Evolutionary conservation across 805 yeast genomes (phyloP).

Genomic region (Komagataella phaffii): DNA sequence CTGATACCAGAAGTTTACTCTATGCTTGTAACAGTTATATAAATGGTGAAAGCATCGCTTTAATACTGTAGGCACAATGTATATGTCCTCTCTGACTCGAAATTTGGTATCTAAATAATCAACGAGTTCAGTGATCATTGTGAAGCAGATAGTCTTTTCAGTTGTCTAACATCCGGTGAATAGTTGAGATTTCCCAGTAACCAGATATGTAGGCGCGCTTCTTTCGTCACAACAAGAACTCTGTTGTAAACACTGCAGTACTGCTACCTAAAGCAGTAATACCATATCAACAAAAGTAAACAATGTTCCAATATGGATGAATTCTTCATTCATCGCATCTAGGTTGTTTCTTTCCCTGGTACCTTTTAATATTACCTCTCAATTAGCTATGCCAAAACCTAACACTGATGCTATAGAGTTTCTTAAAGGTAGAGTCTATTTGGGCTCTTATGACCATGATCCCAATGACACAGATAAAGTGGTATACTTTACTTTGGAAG

Average conservation of each 20-base stretch:
- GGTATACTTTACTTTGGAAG: slow-evolving; percentile 87
- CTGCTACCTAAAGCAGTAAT: background rate
- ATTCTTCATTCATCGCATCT: background rate
- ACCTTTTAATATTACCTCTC: background rate
- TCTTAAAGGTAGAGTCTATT: slow-evolving; percentile 56
- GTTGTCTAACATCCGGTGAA: background rate
- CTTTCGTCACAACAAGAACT: background rate
- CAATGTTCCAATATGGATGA: background rate
- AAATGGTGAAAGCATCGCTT: slow-evolving; percentile 27
- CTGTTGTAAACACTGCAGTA: background rate
- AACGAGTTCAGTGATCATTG: slow-evolving; percentile 5
- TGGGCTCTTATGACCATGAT: slow-evolving; percentile 74
- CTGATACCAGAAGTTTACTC: slow-evolving; percentile 55
- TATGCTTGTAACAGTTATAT: slow-evolving; percentile 20
- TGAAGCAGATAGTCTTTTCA: background rate
- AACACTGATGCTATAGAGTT: slow-evolving; percentile 21
- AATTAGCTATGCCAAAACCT: slow-evolving; percentile 5
- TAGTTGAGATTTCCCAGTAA: background rate
- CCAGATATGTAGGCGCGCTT: background rate
- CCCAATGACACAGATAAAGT: slow-evolving; percentile 68
- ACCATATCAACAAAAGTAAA: background rate
- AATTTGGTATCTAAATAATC: slow-evolving; percentile 33
- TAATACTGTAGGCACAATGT: slow-evolving; percentile 30
- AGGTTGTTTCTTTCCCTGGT: background rate
- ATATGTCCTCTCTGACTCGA: slow-evolving; percentile 36